A percentile compares a stretch with the other conserved stretches of the same genome.
phyloP scores from a whole-genome alignment of 78 protist genomes.

The Tieghemostelium lacteum region DNA sequence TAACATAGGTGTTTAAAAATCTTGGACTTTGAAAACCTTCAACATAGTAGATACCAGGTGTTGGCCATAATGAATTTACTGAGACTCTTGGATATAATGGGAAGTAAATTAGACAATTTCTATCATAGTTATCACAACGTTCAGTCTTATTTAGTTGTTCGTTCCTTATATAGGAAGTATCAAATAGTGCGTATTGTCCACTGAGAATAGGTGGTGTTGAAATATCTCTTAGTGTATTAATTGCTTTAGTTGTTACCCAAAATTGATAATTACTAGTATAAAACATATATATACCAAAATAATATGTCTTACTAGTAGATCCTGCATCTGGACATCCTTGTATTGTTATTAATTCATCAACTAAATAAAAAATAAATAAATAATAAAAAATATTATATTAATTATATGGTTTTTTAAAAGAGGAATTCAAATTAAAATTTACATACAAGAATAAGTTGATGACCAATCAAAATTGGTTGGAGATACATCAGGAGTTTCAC shows the following conservation, averaged over 20 bases:
- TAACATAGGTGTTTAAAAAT: constrained; percentile 19
- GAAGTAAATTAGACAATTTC: neutral
- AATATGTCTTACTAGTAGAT: neutral
- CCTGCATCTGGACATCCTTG: constrained; percentile 33
- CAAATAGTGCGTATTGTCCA: constrained; percentile 36
- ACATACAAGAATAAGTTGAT: constrained; percentile 35
- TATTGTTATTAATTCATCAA: constrained; percentile 15
- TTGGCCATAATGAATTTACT: constrained; percentile 34
- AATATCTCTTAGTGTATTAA: neutral
- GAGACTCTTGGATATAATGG: constrained; percentile 27
- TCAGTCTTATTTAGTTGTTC: neutral
- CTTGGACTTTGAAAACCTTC: neutral
- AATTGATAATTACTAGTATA: neutral
- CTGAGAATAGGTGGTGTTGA: neutral
- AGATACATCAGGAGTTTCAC: constrained; percentile 2
- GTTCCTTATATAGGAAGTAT: neutral
- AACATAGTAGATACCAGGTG: constrained; percentile 2
- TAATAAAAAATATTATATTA: neutral
- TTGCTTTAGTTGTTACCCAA: constrained; percentile 4
- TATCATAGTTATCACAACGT: constrained; percentile 23
- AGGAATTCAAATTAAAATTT: neutral
- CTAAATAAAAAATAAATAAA: neutral
- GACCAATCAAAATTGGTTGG: neutral
- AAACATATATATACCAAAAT: neutral
- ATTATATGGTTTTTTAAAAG: neutral